A percentile compares a stretch with the other conserved stretches of the same genome.
Evolutionary conservation across 805 yeast genomes (phyloP).

Genomic region (Kazachstania bromeliacearum): DNA sequence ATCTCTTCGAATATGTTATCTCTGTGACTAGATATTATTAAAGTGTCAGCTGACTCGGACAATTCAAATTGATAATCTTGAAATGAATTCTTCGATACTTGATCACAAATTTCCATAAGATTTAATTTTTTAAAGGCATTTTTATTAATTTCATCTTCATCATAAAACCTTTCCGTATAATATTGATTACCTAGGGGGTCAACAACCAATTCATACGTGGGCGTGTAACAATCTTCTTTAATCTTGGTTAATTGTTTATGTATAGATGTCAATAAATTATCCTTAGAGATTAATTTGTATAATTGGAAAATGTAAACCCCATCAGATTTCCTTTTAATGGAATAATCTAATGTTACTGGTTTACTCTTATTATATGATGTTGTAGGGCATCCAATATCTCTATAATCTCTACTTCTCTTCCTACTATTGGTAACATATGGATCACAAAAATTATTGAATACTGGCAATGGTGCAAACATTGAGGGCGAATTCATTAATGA

Average conservation of each 20-base stretch:
- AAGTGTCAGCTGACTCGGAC: neutral
- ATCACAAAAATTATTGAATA: constrained; percentile 3
- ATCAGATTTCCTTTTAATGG: neutral
- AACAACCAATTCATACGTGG: constrained; percentile 15
- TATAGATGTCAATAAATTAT: constrained; percentile 13
- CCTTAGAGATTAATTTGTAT: constrained; percentile 11
- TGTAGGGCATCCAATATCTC: neutral
- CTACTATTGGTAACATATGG: neutral
- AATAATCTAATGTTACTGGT: neutral
- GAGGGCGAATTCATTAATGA: neutral
- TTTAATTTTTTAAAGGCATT: constrained; percentile 13
- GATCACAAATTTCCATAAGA: constrained; percentile 9
- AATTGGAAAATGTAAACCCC: neutral
- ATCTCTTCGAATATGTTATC: constrained; percentile 17
- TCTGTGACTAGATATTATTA: constrained; percentile 12
- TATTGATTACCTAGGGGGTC: constrained; percentile 24
- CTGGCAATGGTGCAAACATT: constrained; percentile 3
- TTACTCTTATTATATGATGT: neutral
- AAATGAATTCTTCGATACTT: constrained; percentile 16
- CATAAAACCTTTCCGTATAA: constrained; percentile 19
- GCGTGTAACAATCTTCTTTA: constrained; percentile 13
- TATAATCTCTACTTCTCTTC: constrained; percentile 3
- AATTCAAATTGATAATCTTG: constrained; percentile 19
- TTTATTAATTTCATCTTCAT: constrained; percentile 14
- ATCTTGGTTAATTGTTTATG: constrained; percentile 6